Base-by-base conservation (phyloP, 2,329 filamentous ascomycete species). In the Microcyclospora pomicola region DNA sequence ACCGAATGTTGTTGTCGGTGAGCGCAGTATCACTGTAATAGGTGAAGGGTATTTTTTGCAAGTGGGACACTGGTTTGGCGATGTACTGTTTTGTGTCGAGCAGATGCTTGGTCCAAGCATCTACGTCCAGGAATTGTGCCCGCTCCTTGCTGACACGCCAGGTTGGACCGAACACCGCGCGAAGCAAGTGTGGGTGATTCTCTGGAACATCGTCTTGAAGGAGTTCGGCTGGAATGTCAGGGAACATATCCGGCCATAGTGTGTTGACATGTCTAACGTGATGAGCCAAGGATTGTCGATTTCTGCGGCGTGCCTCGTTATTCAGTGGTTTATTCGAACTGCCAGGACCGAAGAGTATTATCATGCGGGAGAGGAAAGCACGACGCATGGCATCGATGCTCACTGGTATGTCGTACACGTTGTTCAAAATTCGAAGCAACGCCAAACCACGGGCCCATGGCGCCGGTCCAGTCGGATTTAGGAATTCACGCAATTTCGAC, bases 311-410 rank as follows among this genome's bases (percentile, higher is more conserved):
- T 15, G 42, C 35, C 16, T 40, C 27, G 19, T 45, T 24, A 15
- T 57, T 57, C 15, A 46, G 34, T 9, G 15, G 31, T 36, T 39
- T 45, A 2, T 29, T 40, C 4, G 53, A 54, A 24, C 35, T 42
- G 7, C 44, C 52, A 10, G 59, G 56, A 3, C 58, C 57, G 31
- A 58, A 62, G 2, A 60, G 40, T 12, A 50, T 54, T 52, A 54
- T 58, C 30, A 62, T 47, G n/a, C 53, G 51, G 12, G 38, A 31
- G 12, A 38, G 40, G 14, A 59, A 36, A 5, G 53, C 54, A 27
- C 44, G 39, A 12, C 47, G 46, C 9, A 53, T 43, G 14, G 41
- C 36, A 10, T 33, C 32, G 7, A 40, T 37, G n/a, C 41, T 15
- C 2, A 56, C 33, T 6, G 40, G 35, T 7, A 56, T 43, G 14